Conservation (phyloP, 352 stramenopile genomes). For the Blastocystis sp. region DNA sequence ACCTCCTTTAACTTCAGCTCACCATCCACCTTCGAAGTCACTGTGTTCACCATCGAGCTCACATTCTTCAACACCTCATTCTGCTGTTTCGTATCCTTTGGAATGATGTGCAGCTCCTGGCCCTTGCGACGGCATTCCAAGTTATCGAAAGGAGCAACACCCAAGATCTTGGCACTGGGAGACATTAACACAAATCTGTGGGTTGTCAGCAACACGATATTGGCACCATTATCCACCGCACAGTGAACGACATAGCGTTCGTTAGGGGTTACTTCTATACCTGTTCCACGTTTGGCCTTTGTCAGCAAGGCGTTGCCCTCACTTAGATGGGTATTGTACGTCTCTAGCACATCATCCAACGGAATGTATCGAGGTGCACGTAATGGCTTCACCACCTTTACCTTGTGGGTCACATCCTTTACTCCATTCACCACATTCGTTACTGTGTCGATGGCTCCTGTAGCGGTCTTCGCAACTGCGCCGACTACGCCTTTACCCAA, state of each 20-base stretch:
- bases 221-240: neutral
- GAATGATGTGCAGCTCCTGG: slow-evolving; percentile 52
- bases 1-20: slow-evolving; percentile 14
- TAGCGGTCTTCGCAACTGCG: slow-evolving; percentile 35
- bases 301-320: neutral
- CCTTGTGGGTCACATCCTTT: slow-evolving; percentile 58
- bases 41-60: neutral
- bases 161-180: neutral
- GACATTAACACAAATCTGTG: slow-evolving; percentile 16
- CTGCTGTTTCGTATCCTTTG: neutral
- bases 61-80: slow-evolving; percentile 25
- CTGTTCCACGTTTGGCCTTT: slow-evolving; percentile 22
- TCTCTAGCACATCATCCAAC: slow-evolving; percentile 43
- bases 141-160: slow-evolving; percentile 3
- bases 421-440: slow-evolving; percentile 42
- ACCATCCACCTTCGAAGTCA: slow-evolving; percentile 31
- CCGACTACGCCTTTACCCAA: slow-evolving; percentile 44
- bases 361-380: slow-evolving; percentile 56
- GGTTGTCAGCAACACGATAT: slow-evolving; percentile 26
- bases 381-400: slow-evolving; percentile 20
- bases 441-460: slow-evolving; percentile 48
- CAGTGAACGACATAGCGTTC: slow-evolving; percentile 58
- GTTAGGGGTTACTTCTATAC: slow-evolving; percentile 6
- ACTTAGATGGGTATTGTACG: slow-evolving; percentile 24
- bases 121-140: neutral